Base-by-base conservation (phyloP, 352 stramenopile species). In the Pythium rishiriense region DNA sequence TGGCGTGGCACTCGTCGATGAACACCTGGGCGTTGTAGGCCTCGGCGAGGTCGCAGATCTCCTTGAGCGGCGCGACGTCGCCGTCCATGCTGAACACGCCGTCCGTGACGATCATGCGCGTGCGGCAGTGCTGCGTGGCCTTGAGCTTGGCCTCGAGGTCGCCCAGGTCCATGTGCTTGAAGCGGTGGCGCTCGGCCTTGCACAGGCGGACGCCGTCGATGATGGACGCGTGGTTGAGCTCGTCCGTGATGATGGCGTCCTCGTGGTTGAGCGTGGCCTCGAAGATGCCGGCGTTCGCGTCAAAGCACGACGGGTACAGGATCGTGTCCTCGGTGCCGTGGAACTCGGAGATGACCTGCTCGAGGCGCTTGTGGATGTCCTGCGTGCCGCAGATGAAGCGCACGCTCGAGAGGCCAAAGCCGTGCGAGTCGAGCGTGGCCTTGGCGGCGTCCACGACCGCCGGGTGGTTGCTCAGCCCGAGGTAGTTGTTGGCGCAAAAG, bases 71-170 rank as follows among this genome's bases (percentile, higher is more conserved):
- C 31, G 94, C 94, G 31, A 98, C 91, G 60, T 98, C 93, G 8
- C 94, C 94, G 68, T 98, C 94, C 94, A 98, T 98, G 53, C 76
- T 94, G 69, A 98, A 98, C n/a, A 98, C 94, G 35, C 94, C 94
- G 64, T 98, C 94, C 0, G 94, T 98, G 11, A 91, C 91, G 58
- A 98, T 96, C 25, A 98, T 74, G 2, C 89, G 88, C 58, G 87
- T 91, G 60, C 91, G 90, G 68, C 78, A 93, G 76, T 97, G 88
- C 76, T 98, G 85, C 29, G 93, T 93, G 25, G 81, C 79, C 64
- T 97, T 72, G 22, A 98, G 76, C 62, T 97, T 96, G 25, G 66
- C 65, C 69, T 98, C 93, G 9, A 98, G 75, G 64, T 98, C 92
- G 12, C 29, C 60, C 74, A 98, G 87, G 68, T 98, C 89, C 79